Percentiles rank a stretch among this genome's conserved stretches.
These are phyloP conservation scores for Colletotrichum tofieldiae DNA, from an alignment of 2,329 filamentous ascomycete genomes.

Conservation along the genomic window DNA sequence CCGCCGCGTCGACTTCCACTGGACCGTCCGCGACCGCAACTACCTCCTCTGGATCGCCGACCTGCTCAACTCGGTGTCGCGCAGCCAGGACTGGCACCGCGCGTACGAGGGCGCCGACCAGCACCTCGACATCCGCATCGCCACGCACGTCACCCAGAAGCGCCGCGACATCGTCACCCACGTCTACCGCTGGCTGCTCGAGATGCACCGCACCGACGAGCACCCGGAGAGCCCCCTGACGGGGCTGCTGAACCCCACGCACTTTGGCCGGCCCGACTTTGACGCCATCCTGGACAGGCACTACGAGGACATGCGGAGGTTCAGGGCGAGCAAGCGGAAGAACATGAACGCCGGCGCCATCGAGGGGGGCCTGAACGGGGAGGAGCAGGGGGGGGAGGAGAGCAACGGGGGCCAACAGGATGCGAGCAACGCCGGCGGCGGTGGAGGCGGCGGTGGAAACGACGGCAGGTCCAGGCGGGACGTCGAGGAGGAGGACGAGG, in stretches of 20 bases:
- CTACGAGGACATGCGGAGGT: constrained; percentile 66
- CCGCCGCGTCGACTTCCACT: constrained; percentile 72
- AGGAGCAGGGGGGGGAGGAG: constrained; percentile 4
- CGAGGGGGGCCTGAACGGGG: constrained; percentile 17
- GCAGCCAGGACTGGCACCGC: constrained; percentile 56
- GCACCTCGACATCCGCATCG: constrained; percentile 68
- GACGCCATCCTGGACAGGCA: constrained; percentile 67
- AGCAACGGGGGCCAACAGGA: background rate
- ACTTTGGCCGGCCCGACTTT: constrained; percentile 70
- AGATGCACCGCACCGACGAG: constrained; percentile 67
- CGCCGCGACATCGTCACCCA: constrained; percentile 67
- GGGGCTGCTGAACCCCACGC: constrained; percentile 67
- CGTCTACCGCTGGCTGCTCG: constrained; percentile 70
- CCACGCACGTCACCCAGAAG: constrained; percentile 71
- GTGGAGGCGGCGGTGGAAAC: background rate
- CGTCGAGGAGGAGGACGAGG: constrained; percentile 48
- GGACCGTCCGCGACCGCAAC: constrained; percentile 72
- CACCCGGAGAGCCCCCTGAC: constrained; percentile 69
- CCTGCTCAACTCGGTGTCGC: constrained; percentile 65
- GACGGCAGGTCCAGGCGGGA: constrained; percentile 8
- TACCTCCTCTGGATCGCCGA: constrained; percentile 71
- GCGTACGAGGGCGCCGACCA: constrained; percentile 52
- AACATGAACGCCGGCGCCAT: constrained; percentile 37
- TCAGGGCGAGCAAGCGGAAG: constrained; percentile 47
- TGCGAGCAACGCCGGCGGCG: background rate